These are phyloP conservation scores for Pichia sp. DNA, from an alignment of 1,139 yeast species.

Conservation along the genomic window DNA sequence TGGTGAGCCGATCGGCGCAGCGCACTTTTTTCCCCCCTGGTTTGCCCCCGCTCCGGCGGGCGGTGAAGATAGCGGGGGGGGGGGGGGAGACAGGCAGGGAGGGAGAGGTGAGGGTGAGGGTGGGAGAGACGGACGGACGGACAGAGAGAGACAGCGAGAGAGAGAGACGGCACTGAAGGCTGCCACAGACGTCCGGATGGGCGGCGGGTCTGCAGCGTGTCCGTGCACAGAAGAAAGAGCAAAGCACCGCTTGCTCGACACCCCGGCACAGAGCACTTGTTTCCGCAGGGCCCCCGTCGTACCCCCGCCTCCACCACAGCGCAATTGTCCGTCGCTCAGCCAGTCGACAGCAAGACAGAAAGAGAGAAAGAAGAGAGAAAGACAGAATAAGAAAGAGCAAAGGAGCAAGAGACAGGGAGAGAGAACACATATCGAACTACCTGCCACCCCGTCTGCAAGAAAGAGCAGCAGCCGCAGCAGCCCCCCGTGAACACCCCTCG, in stretches of 20 bases:
- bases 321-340: not conserved
- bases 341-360: not conserved
- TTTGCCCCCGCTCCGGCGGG: not conserved
- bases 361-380: not conserved
- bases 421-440: too few relatives aligned
- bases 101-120: not conserved
- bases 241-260: not conserved
- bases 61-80: not conserved
- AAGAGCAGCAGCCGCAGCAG: too few relatives aligned
- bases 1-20: too few relatives aligned
- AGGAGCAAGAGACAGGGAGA: not conserved
- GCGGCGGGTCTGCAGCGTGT: not conserved
- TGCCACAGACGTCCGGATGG: not conserved
- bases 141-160: not conserved
- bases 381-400: not conserved
- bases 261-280: too few relatives aligned
- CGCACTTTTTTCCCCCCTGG: too few relatives aligned
- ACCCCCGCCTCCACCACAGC: too few relatives aligned
- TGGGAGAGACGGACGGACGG: not conserved
- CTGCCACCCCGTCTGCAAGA: too few relatives aligned
- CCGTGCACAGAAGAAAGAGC: not conserved
- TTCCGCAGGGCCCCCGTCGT: too few relatives aligned
- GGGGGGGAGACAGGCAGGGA: not conserved
- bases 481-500: too few relatives aligned
- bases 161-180: too few relatives aligned